Evolutionary conservation across 768 basidiomycete genomes (phyloP).

Genomic region (Russula vinacea): DNA sequence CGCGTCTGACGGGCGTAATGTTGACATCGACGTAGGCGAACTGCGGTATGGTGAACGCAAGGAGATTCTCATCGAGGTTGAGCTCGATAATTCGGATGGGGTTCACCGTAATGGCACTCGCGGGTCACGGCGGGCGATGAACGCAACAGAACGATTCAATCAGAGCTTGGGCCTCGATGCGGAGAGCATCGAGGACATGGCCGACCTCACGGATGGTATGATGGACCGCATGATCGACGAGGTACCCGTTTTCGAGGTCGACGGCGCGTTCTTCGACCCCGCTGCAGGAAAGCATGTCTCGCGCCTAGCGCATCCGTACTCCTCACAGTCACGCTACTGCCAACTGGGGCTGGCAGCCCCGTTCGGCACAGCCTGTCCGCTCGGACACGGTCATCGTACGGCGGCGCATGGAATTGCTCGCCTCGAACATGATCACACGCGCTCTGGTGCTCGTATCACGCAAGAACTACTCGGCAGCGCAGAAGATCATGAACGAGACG

Average conservation of each 20-base stretch:
- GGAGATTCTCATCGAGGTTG: conserved; percentile 96
- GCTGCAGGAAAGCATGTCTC: conserved; percentile 78
- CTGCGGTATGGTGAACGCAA: conserved; percentile 93
- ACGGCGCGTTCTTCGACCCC: conserved; percentile 94
- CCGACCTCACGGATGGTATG: conserved; percentile 83
- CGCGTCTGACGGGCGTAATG: conserved; percentile 87
- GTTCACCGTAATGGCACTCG: conserved; percentile 19
- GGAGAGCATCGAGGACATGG: conserved; percentile 64
- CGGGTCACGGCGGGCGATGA: conserved; percentile 41
- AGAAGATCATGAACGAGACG: conserved; percentile 86
- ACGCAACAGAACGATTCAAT: conserved; percentile 88
- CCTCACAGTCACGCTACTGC: conserved; percentile 89
- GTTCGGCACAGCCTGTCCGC: conserved; percentile 38
- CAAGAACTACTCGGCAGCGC: conserved; percentile 86
- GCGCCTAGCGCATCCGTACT: conserved; percentile 85
- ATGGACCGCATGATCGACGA: conserved; percentile 98
- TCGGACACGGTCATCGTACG: conserved; percentile 90
- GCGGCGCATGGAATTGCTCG: conserved; percentile 92
- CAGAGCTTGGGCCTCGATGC: conserved; percentile 80
- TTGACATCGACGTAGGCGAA: conserved; percentile 93
- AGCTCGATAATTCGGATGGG: conserved; percentile 74
- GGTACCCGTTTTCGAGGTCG: conserved; percentile 93
- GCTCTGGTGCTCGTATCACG: conserved; percentile 88
- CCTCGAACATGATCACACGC: conserved; percentile 96
- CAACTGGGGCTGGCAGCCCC: conserved; percentile 38